These are phyloP conservation scores for Punica granatum DNA, from an alignment of 345 rosid genomes.

Conservation along the genomic window DNA sequence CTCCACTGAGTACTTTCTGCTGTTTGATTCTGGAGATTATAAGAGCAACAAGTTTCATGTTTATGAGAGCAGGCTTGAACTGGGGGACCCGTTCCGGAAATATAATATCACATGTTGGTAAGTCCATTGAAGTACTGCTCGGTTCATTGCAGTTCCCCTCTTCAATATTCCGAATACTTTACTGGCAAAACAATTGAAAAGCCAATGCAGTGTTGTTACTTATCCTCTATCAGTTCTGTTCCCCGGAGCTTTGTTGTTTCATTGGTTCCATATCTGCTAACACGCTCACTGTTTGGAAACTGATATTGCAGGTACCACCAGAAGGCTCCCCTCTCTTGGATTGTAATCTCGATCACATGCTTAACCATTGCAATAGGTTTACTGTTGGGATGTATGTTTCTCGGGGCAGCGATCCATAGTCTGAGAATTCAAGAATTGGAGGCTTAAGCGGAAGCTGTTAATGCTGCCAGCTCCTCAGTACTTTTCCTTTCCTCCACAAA, in stretches of 20 bases:
- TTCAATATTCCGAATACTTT: background rate
- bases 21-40: background rate
- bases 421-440: background rate
- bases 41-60: background rate
- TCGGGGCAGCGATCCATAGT: accelerated
- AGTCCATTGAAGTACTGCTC: background rate
- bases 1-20: background rate
- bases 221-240: background rate
- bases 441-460: background rate
- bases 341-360: background rate
- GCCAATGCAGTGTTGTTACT: no score
- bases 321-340: accelerated
- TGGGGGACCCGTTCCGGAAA: background rate
- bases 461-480: background rate
- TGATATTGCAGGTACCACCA: background rate
- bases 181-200: no score
- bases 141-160: background rate
- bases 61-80: background rate
- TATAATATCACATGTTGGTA: background rate
- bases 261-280: background rate
- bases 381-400: background rate
- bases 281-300: background rate
- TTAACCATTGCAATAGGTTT: background rate
- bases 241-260: background rate
- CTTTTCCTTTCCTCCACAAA: background rate